phyloP scores from a whole-genome alignment of 306 rosid genomes.

The Bauhinia variegata region DNA sequence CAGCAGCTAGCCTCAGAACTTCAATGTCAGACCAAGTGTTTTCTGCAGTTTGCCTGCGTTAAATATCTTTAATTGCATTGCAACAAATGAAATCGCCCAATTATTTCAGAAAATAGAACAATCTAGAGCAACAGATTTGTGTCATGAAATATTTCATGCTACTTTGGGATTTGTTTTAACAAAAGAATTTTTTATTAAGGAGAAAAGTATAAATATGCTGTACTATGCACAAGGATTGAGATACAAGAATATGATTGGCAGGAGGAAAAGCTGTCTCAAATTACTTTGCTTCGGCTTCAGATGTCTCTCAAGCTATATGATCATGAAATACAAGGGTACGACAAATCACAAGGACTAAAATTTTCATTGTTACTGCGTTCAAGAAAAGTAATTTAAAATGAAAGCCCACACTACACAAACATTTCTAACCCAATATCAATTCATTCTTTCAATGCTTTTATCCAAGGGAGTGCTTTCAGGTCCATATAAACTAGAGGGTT shows the following conservation, averaged over 20 bases:
- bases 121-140: not conserved
- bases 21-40: slow-evolving; percentile 69
- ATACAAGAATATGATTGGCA: not conserved
- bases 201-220: not conserved
- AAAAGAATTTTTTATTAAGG: not conserved
- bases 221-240: not conserved
- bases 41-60: slow-evolving; percentile 53
- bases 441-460: not conserved
- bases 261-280: not conserved
- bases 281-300: not conserved
- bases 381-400: not conserved
- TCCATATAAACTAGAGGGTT: slow-evolving; percentile 1
- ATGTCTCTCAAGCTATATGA: not conserved
- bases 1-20: slow-evolving; percentile 86
- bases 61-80: slow-evolving; percentile 35
- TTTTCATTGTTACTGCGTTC: not conserved
- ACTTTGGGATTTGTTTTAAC: not conserved
- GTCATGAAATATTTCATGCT: slow-evolving; percentile 1
- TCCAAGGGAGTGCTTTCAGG: slow-evolving; percentile 7
- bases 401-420: not conserved
- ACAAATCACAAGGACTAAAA: not conserved
- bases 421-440: not conserved
- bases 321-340: not conserved
- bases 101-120: slow-evolving; percentile 7
- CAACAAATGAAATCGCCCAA: slow-evolving; percentile 11